Conservation (phyloP, 805 yeast species). For the Saturnispora saitoi region DNA sequence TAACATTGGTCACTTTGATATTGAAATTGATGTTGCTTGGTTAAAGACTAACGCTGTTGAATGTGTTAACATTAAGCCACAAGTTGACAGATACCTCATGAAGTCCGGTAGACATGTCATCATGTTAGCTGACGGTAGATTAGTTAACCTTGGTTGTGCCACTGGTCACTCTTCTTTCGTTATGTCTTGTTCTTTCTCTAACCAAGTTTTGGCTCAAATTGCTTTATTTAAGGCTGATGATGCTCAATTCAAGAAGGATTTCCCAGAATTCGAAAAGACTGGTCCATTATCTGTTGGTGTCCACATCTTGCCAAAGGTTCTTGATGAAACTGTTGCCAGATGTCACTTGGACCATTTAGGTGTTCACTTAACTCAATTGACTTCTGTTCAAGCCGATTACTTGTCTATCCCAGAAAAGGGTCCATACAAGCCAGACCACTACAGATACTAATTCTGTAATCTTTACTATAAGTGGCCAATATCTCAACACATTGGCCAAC, state of each 20-base stretch:
- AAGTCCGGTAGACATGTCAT: conserved; percentile 86
- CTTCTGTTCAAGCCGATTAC: conserved; percentile 84
- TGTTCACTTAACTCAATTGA: conserved; percentile 72
- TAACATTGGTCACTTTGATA: conserved; percentile 99
- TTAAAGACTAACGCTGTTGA: conserved; percentile 88
- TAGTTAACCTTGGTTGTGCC: conserved; percentile 98
- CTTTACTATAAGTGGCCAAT: neutral
- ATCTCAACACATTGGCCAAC: conserved; percentile 8
- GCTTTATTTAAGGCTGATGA: conserved; percentile 90
- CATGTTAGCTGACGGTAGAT: conserved; percentile 97
- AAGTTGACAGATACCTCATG: conserved; percentile 94
- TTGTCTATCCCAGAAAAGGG: conserved; percentile 86
- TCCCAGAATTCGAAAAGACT: conserved; percentile 85
- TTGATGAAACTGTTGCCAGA: conserved; percentile 98
- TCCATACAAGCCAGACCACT: conserved; percentile 96
- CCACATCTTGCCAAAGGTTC: conserved; percentile 92
- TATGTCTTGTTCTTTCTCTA: conserved; percentile 99
- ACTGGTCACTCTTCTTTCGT: conserved; percentile 99
- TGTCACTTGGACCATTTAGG: conserved; percentile 93
- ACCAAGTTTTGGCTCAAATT: conserved; percentile 98
- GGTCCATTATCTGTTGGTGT: conserved; percentile 90
- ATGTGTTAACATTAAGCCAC: conserved; percentile 96
- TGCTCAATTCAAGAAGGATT: conserved; percentile 65
- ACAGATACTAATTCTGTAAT: conserved; percentile 68
- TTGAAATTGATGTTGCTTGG: conserved; percentile 99